These are phyloP conservation scores for Fusarium brevicatenulatum DNA, from an alignment of 2,329 filamentous ascomycete genomes.

Conservation along the genomic window DNA sequence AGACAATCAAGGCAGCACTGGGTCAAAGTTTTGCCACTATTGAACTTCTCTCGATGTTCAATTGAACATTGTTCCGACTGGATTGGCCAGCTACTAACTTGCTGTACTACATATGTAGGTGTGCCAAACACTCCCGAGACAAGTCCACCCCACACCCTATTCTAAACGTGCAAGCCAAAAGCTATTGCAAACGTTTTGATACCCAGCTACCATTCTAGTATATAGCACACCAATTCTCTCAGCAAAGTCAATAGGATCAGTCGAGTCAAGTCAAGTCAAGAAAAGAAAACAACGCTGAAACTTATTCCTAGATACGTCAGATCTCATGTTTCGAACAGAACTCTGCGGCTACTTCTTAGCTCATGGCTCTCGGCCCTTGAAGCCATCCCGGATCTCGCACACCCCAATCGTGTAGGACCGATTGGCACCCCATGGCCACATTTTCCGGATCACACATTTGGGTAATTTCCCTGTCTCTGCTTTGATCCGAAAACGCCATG, in stretches of 20 bases:
- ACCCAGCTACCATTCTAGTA: neutral
- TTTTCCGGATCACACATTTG: conserved; percentile 1
- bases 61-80: conserved; percentile 3
- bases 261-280: neutral
- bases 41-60: neutral
- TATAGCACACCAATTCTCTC: neutral
- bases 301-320: conserved; percentile 1
- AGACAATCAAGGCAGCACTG: conserved; percentile 3
- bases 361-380: neutral
- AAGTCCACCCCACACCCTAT: conserved; percentile 23
- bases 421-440: conserved; percentile 19
- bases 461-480: conserved; percentile 1
- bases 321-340: conserved; percentile 6
- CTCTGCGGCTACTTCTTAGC: neutral
- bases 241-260: neutral
- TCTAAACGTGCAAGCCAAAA: conserved; percentile 24
- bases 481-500: conserved; percentile 9
- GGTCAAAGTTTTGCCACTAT: conserved; percentile 1
- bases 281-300: neutral
- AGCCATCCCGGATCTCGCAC: conserved; percentile 17
- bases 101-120: neutral
- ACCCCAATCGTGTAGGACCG: conserved; percentile 24
- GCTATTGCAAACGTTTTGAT: conserved; percentile 4
- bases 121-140: conserved; percentile 13
- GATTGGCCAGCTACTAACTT: neutral